Percentiles rank a stretch among this genome's conserved stretches.
Evolutionary conservation across 768 basidiomycete genomes (phyloP).

Genomic region (Panaeolus cyanescens): DNA sequence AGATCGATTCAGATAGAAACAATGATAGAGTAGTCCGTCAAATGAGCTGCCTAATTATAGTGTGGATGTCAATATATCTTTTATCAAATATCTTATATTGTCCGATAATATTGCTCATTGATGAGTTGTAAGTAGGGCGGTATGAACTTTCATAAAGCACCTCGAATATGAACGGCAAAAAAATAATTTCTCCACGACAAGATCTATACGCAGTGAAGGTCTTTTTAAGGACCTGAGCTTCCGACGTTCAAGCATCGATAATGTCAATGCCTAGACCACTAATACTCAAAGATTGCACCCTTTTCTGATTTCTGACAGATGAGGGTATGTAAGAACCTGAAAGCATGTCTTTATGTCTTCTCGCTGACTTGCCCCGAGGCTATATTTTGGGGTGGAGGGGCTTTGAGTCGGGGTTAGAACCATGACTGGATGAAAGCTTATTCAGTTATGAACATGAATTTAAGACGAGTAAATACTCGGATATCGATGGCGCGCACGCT

Average conservation of each 20-base stretch:
- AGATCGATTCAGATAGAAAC: background rate
- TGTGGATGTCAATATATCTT: background rate
- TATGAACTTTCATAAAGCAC: background rate
- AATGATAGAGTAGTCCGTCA: background rate
- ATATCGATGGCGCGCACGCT: background rate
- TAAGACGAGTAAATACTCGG: background rate
- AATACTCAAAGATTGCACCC: no score
- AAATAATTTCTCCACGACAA: background rate
- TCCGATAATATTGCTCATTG: background rate
- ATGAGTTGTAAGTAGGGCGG: background rate
- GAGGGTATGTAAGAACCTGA: no score
- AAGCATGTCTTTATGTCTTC: no score
- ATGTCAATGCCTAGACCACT: background rate
- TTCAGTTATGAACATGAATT: background rate
- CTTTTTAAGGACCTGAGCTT: background rate
- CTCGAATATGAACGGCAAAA: no score
- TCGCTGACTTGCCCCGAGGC: background rate
- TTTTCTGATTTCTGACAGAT: no score
- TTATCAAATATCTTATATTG: no score
- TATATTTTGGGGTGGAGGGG: background rate
- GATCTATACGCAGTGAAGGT: background rate
- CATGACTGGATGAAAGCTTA: background rate
- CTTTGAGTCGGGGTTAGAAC: background rate
- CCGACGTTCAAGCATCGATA: conserved; percentile 2
- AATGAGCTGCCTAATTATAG: background rate